These are phyloP conservation scores for Calonectria pauciramosa DNA, from an alignment of 2,329 filamentous ascomycete species.

Conservation along the genomic window DNA sequence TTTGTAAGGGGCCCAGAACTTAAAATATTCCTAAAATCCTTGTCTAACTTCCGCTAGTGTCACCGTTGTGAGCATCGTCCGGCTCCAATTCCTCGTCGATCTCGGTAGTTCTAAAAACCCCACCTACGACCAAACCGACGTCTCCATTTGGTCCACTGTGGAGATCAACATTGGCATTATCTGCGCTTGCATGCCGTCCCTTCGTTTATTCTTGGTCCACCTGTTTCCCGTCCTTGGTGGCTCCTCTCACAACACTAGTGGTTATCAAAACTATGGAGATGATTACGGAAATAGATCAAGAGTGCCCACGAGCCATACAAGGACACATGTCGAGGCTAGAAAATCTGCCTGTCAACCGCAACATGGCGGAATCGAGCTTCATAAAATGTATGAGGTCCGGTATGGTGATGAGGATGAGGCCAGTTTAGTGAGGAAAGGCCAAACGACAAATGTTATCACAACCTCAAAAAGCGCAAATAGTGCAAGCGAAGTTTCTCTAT, in stretches of 20 bases:
- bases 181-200: not conserved
- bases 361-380: not conserved
- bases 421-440: not conserved
- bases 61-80: conserved; percentile 47
- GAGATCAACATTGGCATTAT: conserved; percentile 38
- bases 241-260: not conserved
- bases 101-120: conserved; percentile 39
- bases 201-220: conserved; percentile 1
- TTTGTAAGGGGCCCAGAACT: conserved; percentile 46
- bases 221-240: not conserved
- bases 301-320: not conserved
- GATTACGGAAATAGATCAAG: not conserved
- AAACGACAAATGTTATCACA: not conserved
- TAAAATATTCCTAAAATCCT: not conserved
- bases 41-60: conserved; percentile 28
- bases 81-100: conserved; percentile 43
- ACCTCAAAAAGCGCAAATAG: not conserved
- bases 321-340: not conserved
- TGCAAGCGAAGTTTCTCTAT: not conserved
- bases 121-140: conserved; percentile 42
- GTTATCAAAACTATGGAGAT: not conserved
- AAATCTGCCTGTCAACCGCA: not conserved
- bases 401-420: not conserved
- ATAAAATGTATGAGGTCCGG: not conserved
- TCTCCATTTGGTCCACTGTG: conserved; percentile 47